Conservation (phyloP, 768 basidiomycete genomes). For the Rhizopogon rudus region DNA sequence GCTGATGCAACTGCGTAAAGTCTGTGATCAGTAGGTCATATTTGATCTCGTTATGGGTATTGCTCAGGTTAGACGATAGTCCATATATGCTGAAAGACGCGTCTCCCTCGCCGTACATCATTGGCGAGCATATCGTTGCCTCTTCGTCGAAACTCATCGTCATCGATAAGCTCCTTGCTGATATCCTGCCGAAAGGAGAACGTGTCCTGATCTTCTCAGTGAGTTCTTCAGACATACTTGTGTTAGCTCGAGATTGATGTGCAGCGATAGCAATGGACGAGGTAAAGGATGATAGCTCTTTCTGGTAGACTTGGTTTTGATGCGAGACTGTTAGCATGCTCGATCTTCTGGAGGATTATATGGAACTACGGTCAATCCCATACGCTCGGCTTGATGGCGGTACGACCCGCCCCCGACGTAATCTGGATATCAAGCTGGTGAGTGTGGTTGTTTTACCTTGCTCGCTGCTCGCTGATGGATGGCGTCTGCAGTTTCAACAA, state of each 20-base stretch:
- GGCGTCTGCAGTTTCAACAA: slow-evolving; percentile 45
- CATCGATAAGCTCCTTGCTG: slow-evolving; percentile 54
- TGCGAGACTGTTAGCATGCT: slow-evolving; percentile 44
- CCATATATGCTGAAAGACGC: slow-evolving; percentile 50
- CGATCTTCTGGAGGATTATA: slow-evolving; percentile 63
- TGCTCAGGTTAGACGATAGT: slow-evolving; percentile 24
- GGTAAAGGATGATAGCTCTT: slow-evolving; percentile 21
- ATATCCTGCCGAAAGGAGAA: slow-evolving; percentile 55
- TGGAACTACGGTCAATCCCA: slow-evolving; percentile 51
- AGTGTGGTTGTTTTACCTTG: slow-evolving; percentile 9
- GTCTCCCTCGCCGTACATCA: slow-evolving; percentile 41
- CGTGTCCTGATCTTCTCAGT: slow-evolving; percentile 68
- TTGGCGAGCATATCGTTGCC: slow-evolving; percentile 53
- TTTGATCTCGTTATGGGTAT: neutral
- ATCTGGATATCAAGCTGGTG: slow-evolving; percentile 54
- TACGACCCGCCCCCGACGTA: slow-evolving; percentile 47
- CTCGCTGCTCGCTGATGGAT: neutral
- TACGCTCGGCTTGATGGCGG: slow-evolving; percentile 60
- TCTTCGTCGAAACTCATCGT: slow-evolving; percentile 51
- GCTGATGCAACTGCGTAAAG: slow-evolving; percentile 65
- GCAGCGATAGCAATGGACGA: slow-evolving; percentile 52
- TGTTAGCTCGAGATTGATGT: slow-evolving; percentile 4
- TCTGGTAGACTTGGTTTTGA: neutral
- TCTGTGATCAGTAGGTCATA: slow-evolving; percentile 58
- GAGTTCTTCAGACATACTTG: slow-evolving; percentile 10